Evolutionary conservation across 768 basidiomycete species (phyloP).

Genomic region (Rhodosporidiobolus odoratus): DNA sequence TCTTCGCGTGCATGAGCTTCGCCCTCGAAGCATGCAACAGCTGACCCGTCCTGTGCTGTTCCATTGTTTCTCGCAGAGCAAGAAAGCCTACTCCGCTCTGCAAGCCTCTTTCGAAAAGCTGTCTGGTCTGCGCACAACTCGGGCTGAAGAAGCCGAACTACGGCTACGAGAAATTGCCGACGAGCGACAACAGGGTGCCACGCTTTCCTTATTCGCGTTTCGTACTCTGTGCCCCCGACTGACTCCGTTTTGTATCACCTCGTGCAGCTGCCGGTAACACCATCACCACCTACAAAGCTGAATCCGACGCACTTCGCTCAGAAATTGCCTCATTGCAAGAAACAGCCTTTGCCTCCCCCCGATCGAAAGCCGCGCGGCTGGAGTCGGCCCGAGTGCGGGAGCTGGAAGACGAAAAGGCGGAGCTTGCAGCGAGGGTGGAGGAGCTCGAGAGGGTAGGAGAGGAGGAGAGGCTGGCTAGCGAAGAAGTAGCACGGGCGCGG

Average conservation of each 20-base stretch:
- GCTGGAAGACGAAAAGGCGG: conserved; percentile 10
- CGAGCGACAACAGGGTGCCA: conserved; percentile 15
- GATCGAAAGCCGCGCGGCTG: conserved; percentile 13
- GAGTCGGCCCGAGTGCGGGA: conserved; percentile 1
- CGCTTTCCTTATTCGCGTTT: background rate
- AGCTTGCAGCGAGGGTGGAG: background rate
- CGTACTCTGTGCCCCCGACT: background rate
- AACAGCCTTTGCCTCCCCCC: conserved; percentile 9
- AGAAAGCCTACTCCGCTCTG: background rate
- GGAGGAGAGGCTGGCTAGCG: background rate
- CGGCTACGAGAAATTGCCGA: conserved; percentile 21
- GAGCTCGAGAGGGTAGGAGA: conserved; percentile 2
- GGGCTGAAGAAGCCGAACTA: conserved; percentile 27
- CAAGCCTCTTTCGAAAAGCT: conserved; percentile 8
- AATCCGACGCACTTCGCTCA: conserved; percentile 8
- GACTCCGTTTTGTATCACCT: background rate
- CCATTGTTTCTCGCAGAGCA: background rate
- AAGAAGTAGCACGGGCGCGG: background rate
- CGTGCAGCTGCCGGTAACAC: conserved; percentile 11
- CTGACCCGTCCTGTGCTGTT: too few species aligned
- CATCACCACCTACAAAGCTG: conserved; percentile 31
- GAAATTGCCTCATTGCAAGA: conserved; percentile 11
- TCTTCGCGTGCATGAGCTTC: too few species aligned
- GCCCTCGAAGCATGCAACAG: too few species aligned
- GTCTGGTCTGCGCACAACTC: conserved; percentile 19